A percentile compares a stretch with the other conserved stretches of the same genome.
These are phyloP conservation scores for Aureobasidium vineae DNA, from an alignment of 2,329 filamentous ascomycete species.

Conservation along the genomic window DNA sequence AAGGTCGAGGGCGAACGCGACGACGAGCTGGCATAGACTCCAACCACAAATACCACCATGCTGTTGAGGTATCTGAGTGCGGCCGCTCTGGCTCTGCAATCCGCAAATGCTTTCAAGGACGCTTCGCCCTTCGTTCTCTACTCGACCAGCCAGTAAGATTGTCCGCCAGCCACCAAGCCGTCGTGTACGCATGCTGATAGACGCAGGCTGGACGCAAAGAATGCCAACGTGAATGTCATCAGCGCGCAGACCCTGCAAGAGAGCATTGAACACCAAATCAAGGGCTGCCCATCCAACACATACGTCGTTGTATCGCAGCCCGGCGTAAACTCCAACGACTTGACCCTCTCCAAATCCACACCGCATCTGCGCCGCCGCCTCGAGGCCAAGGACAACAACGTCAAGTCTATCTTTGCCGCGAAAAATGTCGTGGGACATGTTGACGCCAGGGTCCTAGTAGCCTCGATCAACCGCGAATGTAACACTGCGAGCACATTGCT, in stretches of 20 bases:
- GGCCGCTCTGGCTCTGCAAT: conserved; percentile 25
- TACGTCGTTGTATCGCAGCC: conserved; percentile 66
- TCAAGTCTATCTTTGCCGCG: conserved; percentile 6
- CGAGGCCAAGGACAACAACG: conserved; percentile 36
- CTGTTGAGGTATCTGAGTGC: conserved; percentile 22
- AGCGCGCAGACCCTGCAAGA: conserved; percentile 33
- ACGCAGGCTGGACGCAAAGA: conserved; percentile 26
- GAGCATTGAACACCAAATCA: not conserved
- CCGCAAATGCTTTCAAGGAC: conserved; percentile 71
- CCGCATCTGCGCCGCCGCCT: conserved; percentile 56
- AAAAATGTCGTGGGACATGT: conserved; percentile 23
- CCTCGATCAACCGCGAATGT: not conserved
- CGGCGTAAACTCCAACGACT: conserved; percentile 68
- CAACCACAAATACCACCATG: conserved; percentile 15
- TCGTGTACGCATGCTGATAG: conserved; percentile 29
- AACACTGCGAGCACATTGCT: not conserved
- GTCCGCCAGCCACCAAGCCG: not conserved
- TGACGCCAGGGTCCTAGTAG: not conserved
- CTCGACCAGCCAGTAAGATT: conserved; percentile 73
- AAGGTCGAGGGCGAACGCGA: conserved; percentile 22
- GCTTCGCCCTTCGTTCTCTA: conserved; percentile 87
- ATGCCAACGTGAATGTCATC: conserved; percentile 34
- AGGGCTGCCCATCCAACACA: conserved; percentile 29
- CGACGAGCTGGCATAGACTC: conserved; percentile 9
- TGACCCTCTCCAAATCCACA: conserved; percentile 53